Conservation (phyloP, 2,329 filamentous ascomycete species). For the Arthrobotrys entomopaga region DNA sequence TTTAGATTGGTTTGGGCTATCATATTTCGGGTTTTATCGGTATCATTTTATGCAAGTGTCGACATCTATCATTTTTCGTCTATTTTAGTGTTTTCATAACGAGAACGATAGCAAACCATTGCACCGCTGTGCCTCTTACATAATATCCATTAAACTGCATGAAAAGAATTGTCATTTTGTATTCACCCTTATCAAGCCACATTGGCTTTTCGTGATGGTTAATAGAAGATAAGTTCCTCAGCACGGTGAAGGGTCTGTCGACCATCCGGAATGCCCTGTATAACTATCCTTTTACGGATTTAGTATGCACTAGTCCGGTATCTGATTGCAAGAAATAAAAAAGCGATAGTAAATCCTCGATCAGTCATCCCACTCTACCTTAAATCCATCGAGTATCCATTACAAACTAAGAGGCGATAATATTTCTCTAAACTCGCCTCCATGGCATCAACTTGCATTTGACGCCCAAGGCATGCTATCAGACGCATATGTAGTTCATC, state of each 20-base stretch:
- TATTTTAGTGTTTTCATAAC: neutral
- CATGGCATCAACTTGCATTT: too few relatives aligned
- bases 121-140: neutral
- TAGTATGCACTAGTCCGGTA: too few relatives aligned
- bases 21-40: neutral
- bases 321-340: too few relatives aligned
- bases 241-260: neutral
- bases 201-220: neutral
- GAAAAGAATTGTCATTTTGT: neutral
- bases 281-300: too few relatives aligned
- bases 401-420: too few relatives aligned
- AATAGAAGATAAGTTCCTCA: neutral
- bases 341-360: too few relatives aligned
- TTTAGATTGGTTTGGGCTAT: neutral
- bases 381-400: too few relatives aligned
- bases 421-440: too few relatives aligned
- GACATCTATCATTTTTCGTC: neutral
- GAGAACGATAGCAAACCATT: conserved; percentile 1
- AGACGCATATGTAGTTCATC: too few relatives aligned
- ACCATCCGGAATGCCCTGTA: too few relatives aligned
- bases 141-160: neutral
- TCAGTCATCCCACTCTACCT: too few relatives aligned
- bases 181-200: neutral
- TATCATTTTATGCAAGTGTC: neutral
- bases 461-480: too few relatives aligned